A percentile compares a stretch with the other conserved stretches of the same genome.
phyloP scores from a whole-genome alignment of 176 grass and related monocot species.

The Aegilops umbellulata region DNA sequence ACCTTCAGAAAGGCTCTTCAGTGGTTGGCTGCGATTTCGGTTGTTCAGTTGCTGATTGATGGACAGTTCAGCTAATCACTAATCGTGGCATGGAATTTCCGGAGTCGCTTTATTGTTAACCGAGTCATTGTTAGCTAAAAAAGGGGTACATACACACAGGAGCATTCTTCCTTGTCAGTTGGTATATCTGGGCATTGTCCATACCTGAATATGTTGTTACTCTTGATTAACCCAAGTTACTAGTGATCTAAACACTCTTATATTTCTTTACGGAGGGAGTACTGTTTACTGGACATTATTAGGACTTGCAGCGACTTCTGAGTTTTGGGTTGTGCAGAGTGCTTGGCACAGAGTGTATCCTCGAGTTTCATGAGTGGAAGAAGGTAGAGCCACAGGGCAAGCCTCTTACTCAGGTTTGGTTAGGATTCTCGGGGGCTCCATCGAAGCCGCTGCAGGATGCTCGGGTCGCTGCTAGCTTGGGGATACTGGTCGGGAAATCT shows the following conservation, averaged over 20 bases:
- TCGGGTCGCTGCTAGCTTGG: too few relatives aligned
- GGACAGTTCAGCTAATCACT: not conserved
- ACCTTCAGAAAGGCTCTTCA: not conserved
- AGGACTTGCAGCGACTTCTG: not conserved
- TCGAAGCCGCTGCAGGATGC: too few relatives aligned
- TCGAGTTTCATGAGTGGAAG: too few relatives aligned
- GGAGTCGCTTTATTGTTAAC: not conserved
- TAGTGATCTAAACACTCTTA: too few relatives aligned
- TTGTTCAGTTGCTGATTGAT: not conserved
- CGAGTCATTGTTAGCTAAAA: not conserved
- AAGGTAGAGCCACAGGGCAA: too few relatives aligned
- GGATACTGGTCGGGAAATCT: too few relatives aligned
- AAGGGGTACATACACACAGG: not conserved
- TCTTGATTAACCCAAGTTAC: not conserved
- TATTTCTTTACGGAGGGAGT: too few relatives aligned
- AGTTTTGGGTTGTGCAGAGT: too few relatives aligned
- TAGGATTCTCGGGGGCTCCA: too few relatives aligned
- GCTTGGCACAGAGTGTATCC: too few relatives aligned
- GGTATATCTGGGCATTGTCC: not conserved
- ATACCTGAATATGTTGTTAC: not conserved
- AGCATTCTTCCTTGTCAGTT: not conserved
- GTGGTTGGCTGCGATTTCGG: not conserved
- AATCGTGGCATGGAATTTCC: not conserved
- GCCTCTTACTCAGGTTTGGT: too few relatives aligned
- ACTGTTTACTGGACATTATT: not conserved